These are phyloP conservation scores for Oxyria digyna DNA, from an alignment of 148 eudicot genomes.

Conservation along the genomic window DNA sequence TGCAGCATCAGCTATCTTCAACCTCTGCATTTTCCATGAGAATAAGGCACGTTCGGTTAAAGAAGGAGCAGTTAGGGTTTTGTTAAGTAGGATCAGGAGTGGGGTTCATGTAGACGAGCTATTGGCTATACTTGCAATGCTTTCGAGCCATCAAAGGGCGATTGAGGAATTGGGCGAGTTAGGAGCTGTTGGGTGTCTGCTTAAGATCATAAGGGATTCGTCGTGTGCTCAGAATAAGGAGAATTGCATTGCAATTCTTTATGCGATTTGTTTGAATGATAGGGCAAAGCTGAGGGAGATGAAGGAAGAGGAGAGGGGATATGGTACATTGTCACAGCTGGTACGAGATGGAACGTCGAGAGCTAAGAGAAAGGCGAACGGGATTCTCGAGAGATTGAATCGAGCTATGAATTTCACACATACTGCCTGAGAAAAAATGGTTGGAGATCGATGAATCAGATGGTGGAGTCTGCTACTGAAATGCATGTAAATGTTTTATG, in stretches of 20 bases:
- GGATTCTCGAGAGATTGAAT: conserved; percentile 67
- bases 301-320: conserved; percentile 56
- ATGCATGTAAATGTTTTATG: conserved; percentile 2
- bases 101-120: conserved; percentile 59
- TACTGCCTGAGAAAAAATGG: conserved; percentile 38
- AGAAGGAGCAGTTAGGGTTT: conserved; percentile 69
- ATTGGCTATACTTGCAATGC: conserved; percentile 77
- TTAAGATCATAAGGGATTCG: conserved; percentile 44
- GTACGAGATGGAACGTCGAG: conserved; percentile 80
- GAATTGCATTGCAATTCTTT: conserved; percentile 64
- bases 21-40: conserved; percentile 73
- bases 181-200: conserved; percentile 48
- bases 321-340: conserved; percentile 61
- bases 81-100: conserved; percentile 40
- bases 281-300: conserved; percentile 62
- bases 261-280: conserved; percentile 51
- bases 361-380: conserved; percentile 87
- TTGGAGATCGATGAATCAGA: neutral
- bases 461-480: neutral
- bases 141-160: conserved; percentile 58
- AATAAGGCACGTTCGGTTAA: conserved; percentile 65
- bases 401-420: conserved; percentile 48
- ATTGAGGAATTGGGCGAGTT: conserved; percentile 70
- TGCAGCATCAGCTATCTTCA: conserved; percentile 88
- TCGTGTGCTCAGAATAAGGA: conserved; percentile 65